Base-by-base conservation (phyloP, 208 protist genomes). In the Trypanosomatidae sp. region DNA sequence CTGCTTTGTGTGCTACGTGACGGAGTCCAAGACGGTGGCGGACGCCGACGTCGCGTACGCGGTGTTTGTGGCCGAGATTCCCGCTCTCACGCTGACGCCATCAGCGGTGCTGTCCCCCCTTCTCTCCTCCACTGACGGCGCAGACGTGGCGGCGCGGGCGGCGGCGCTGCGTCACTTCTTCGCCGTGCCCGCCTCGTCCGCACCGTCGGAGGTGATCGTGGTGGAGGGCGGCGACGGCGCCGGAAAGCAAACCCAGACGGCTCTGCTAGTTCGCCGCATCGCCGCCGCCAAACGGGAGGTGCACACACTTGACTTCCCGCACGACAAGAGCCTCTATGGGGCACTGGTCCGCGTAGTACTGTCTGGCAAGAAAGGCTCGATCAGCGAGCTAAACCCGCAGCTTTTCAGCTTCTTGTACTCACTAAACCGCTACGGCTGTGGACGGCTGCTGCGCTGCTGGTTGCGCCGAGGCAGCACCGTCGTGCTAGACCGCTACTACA, bases 171-270 rank as follows among this genome's bases (percentile, higher is more conserved):
- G n/a, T n/a, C n/a, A n/a, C n/a, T n/a, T n/a, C n/a, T n/a, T n/a
- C n/a, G n/a, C n/a, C n/a, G n/a, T n/a, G n/a, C n/a, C n/a, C n/a
- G n/a, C n/a, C n/a, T n/a, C n/a, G n/a, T n/a, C n/a, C n/a, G n/a
- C n/a, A n/a, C n/a, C 55, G 12, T 44, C 80, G 25, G 39, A 77
- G 49, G 71, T 94, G 33, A 72, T 94, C 73, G 92, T 97, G 22
- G 71, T 98, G 46, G 95, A 97, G 64, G 95, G 95, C n/a, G 95
- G 91, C 22, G 95, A 98, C 67, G 95, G 95, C 13, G 89, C 89
- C 19, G 95, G 95, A 3, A 98, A 98, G 78, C 82, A 91, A 41
- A 98, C 95, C n/a, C 95, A 98, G 67, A 88, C 93, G 5, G 67
- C 39, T n/a, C 70, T 91, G 41, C 75, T 97, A 22, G 70, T 93